phyloP scores from a whole-genome alignment of 495 filamentous ascomycete species.

The Penicillium longicatenatum region DNA sequence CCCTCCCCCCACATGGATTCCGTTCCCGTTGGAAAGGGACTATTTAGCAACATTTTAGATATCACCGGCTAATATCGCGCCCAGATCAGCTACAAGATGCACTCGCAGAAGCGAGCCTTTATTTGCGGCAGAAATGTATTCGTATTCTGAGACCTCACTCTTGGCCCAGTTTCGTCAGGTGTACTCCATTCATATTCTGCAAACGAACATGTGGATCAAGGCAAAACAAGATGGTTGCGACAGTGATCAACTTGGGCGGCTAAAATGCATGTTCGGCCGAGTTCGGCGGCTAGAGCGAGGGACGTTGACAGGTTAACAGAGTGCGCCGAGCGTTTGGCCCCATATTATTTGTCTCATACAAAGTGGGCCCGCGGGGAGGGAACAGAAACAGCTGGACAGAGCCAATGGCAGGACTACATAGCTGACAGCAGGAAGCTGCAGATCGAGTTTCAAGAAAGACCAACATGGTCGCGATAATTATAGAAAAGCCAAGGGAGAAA shows the following conservation, averaged over 20 bases:
- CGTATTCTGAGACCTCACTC: too few species aligned
- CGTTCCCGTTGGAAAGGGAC: too few species aligned
- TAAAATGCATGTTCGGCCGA: background rate
- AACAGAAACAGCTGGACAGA: background rate
- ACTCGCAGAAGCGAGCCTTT: background rate
- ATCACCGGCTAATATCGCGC: background rate
- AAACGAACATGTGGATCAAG: too few species aligned
- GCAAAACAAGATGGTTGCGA: too few species aligned
- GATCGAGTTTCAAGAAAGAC: background rate
- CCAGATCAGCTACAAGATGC: background rate
- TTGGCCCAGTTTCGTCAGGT: too few species aligned
- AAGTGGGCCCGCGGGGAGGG: background rate
- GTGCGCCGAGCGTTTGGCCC: conserved; percentile 1
- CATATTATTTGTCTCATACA: conserved; percentile 1
- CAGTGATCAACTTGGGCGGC: background rate
- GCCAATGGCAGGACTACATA: background rate
- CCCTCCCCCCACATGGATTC: too few species aligned
- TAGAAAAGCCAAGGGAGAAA: background rate
- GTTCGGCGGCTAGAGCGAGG: background rate
- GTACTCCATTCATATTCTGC: too few species aligned
- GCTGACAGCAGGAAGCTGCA: background rate
- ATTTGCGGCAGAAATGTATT: too few species aligned
- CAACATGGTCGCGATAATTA: background rate
- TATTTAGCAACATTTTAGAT: background rate
- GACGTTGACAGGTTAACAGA: background rate